A percentile compares a stretch with the other conserved stretches of the same genome.
Evolutionary conservation across 176 grass and related monocot species (phyloP).

Genomic region (Juncus effusus): DNA sequence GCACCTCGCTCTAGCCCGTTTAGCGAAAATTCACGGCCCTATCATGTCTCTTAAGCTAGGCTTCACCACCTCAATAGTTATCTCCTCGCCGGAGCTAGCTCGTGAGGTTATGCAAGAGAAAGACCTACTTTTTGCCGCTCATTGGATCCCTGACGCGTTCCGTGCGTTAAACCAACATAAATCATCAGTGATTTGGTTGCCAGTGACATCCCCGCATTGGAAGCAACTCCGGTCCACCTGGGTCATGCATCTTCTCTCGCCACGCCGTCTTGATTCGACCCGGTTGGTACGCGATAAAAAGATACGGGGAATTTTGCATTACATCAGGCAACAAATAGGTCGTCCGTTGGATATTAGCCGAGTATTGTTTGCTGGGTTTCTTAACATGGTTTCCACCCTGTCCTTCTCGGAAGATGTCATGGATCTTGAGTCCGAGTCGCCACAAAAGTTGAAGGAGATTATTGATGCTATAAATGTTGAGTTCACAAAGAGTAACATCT

Average conservation of each 20-base stretch:
- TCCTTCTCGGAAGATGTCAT: conserved; percentile 20
- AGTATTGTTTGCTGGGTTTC: background rate
- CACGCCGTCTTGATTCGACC: background rate
- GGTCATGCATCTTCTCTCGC: conserved; percentile 16
- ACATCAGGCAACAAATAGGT: background rate
- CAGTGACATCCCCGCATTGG: background rate
- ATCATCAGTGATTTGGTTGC: conserved; percentile 4
- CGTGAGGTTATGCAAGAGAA: conserved; percentile 20
- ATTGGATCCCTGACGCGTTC: background rate
- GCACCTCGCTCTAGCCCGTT: conserved; percentile 24
- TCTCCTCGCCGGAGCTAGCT: conserved; percentile 18
- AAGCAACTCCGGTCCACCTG: conserved; percentile 16
- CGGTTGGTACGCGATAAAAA: background rate
- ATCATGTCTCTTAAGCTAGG: conserved; percentile 24
- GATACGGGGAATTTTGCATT: background rate
- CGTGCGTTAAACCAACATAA: background rate
- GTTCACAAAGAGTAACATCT: background rate
- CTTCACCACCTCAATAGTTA: conserved; percentile 2
- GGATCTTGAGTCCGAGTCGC: background rate
- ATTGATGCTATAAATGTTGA: background rate
- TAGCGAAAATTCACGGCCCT: conserved; percentile 17
- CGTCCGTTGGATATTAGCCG: background rate
- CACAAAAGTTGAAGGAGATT: background rate
- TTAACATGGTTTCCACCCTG: conserved; percentile 12
- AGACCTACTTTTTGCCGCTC: conserved; percentile 2